Base-by-base conservation (phyloP, 352 stramenopile species). In the Phytophthora podocarpi region DNA sequence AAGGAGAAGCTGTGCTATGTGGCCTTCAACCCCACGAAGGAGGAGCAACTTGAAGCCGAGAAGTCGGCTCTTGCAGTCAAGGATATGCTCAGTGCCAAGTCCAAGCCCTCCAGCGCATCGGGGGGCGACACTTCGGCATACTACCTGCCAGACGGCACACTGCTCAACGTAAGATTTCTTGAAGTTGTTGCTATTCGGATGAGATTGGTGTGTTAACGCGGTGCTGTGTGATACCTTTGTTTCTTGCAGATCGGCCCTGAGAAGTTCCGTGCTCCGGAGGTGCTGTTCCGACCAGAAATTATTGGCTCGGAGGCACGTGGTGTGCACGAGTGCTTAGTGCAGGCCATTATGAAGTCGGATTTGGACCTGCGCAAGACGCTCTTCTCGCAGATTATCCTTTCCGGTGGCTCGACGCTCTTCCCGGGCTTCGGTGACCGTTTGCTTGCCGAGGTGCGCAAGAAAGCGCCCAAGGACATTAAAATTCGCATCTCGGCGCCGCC, bases 281-380 rank as follows among this genome's bases (percentile, higher is more conserved):
- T 89, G 52, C 72, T 96, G 35, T 96, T 96, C 72, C 78, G 87
- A 28, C 89, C 89, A 11, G 82, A 86, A 20, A 76, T 93, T 55
- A 88, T 97, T 48, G 88, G 90, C 51, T 90, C 85, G 24, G 90
- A 96, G 72, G 62, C 49, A 27, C 47, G 72, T 59, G 90, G 90
- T 37, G 80, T 97, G 28, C 90, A 95, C 64, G 88, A 95, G 57
- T 93, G 87, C 65, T 74, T 95, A 31, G 87, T 95, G 51, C 84
- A 97, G 58, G 90, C 93, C 30, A 98, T 99, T 67, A 98, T 98
- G 89, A 98, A 98, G 79, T 98, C 93, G 74, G 96, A 99, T 72
- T 89, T 98, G 68, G 97, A 99, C 63, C 90, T 98, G 62, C 90
- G 97, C 11, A 96, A 93, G 65, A 96, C 93, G 61, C 79, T 98